A percentile compares a stretch with the other conserved stretches of the same genome.
Evolutionary conservation across 2,329 filamentous ascomycete genomes (phyloP).

Genomic region (Aspergillus pseudoviridinutans): DNA sequence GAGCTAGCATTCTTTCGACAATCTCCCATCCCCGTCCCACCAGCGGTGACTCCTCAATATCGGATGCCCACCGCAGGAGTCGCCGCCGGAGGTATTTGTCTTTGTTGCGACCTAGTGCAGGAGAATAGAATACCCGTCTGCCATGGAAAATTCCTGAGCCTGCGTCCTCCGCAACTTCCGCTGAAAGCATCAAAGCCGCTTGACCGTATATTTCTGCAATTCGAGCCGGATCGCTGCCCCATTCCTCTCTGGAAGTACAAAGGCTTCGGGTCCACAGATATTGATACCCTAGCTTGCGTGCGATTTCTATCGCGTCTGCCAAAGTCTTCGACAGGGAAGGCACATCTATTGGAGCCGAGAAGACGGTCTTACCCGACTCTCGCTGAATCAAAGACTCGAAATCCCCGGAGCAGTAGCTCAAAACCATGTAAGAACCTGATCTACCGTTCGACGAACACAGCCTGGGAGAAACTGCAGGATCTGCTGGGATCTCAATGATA

Average conservation of each 20-base stretch:
- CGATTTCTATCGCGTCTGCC: not conserved
- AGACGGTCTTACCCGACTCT: not conserved
- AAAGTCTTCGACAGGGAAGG: not conserved
- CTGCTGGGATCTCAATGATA: not conserved
- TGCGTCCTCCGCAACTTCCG: not conserved
- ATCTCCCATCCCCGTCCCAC: not conserved
- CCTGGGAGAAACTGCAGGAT: not conserved
- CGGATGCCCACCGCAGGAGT: not conserved
- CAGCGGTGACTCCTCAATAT: not conserved
- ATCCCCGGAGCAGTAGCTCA: not conserved
- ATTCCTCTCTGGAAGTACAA: not conserved
- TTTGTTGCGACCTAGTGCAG: not conserved
- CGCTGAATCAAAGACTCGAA: not conserved
- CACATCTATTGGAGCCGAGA: not conserved
- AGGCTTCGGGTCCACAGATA: not conserved
- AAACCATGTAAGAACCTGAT: not conserved
- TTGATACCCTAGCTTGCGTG: not conserved
- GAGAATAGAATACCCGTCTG: not conserved
- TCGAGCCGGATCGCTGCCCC: not conserved
- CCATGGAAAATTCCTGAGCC: not conserved
- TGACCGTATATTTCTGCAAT: not conserved
- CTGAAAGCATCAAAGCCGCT: not conserved
- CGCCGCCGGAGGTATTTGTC: not conserved
- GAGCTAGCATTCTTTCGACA: not conserved
- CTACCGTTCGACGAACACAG: not conserved